Evolutionary conservation across 805 yeast species (phyloP), one percentile per base, ranked within the genome.

Genomic region (Pichia rugopelliculosa): DNA sequence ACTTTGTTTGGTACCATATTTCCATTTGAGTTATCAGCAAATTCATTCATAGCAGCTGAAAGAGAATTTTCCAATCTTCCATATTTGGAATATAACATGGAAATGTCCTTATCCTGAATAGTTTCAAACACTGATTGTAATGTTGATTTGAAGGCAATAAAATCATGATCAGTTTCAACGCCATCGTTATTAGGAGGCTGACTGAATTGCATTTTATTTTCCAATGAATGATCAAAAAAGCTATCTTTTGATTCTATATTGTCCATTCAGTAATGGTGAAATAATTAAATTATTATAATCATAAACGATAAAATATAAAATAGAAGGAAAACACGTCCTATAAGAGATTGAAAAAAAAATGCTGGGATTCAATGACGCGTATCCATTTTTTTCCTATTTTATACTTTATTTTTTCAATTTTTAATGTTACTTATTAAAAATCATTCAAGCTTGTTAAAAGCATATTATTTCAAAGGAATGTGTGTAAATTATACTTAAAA

Each of bases 211-310:
- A 25, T 22, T n/a, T 24, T 21, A 6, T 49, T 48, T 33, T 41
- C 21, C 37, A 51, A 39, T n/a, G 45, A 33, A 38, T 48, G 49
- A 48, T 51, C 54, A 48, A 51, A 51, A 27, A 51, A 25, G 2
- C 40, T 15, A 6, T 36, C 22, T 30, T 30, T 30, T 22, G 30
- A 23, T 3, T 27, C 21, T 11, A 15, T 25, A 11, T 43, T 26
- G 5, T 30, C 17, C 39, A 24, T 24, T 8, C n/a, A n/a, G n/a
- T n/a, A n/a, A n/a, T n/a, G n/a, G n/a, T n/a, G n/a, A n/a, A n/a
- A n/a, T n/a, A n/a, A n/a, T n/a, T n/a, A n/a, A n/a, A n/a, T n/a
- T n/a, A n/a, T n/a, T n/a, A n/a, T n/a, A n/a, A n/a, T n/a, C n/a
- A n/a, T n/a, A n/a, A n/a, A n/a, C n/a, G n/a, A n/a, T n/a, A 18